These are phyloP conservation scores for Fusarium anthophilum DNA, from an alignment of 2,329 filamentous ascomycete species.

Conservation along the genomic window DNA sequence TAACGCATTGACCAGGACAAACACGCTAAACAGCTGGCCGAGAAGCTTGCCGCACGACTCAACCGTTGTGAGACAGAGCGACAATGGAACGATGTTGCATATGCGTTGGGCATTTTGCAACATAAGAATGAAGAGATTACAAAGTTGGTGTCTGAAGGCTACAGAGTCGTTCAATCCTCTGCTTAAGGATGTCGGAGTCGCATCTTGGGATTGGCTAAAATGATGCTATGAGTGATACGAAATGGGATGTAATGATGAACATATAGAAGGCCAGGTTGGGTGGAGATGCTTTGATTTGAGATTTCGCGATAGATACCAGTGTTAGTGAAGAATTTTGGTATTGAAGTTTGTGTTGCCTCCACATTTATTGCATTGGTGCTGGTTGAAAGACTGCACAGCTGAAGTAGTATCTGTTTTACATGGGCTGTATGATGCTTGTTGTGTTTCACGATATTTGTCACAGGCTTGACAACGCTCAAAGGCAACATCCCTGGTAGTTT, in stretches of 20 bases:
- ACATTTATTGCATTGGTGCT: slow-evolving; percentile 4
- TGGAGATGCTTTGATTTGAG: slow-evolving; percentile 1
- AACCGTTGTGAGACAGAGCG: slow-evolving; percentile 88
- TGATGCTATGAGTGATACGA: slow-evolving; percentile 38
- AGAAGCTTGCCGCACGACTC: slow-evolving; percentile 89
- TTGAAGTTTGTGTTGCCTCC: slow-evolving; percentile 7
- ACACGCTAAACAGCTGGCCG: slow-evolving; percentile 91
- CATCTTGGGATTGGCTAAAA: slow-evolving; percentile 30
- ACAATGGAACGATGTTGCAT: slow-evolving; percentile 98
- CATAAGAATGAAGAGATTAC: slow-evolving; percentile 93
- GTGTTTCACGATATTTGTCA: slow-evolving; percentile 1
- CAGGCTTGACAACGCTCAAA: background rate
- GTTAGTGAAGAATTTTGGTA: slow-evolving; percentile 22
- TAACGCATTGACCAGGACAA: slow-evolving; percentile 74
- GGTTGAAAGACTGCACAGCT: too few relatives aligned
- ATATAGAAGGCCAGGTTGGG: slow-evolving; percentile 32
- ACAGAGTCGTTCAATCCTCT: slow-evolving; percentile 73
- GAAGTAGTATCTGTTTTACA: fast-evolving
- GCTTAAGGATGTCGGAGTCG: slow-evolving; percentile 53
- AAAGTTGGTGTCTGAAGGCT: slow-evolving; percentile 79
- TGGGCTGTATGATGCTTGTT: background rate
- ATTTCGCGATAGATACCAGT: slow-evolving; percentile 35
- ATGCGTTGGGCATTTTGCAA: slow-evolving; percentile 85
- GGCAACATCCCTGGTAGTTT: too few relatives aligned
- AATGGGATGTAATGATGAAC: slow-evolving; percentile 32